Percentiles rank a stretch among this genome's conserved stretches.
Conservation (phyloP, 306 rosid species). For the Spatholobus suberectus region DNA sequence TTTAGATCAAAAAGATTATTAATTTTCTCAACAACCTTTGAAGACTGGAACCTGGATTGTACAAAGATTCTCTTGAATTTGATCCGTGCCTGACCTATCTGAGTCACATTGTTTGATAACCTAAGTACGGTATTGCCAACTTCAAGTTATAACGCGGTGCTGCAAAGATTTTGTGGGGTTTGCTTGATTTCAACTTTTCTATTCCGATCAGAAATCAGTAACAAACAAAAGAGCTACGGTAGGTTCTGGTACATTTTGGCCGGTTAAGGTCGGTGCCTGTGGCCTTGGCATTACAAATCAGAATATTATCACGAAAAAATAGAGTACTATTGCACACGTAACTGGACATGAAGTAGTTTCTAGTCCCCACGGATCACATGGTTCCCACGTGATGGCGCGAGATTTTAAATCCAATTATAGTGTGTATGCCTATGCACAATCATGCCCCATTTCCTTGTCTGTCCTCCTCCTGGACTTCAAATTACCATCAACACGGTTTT, state of each 20-base stretch:
- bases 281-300: not conserved
- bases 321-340: not conserved
- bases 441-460: no score
- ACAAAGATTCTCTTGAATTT: not conserved
- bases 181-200: not conserved
- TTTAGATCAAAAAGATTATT: no score
- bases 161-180: not conserved
- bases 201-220: not conserved
- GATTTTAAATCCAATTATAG: slow-evolving; percentile 37
- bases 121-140: not conserved
- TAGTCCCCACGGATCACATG: slow-evolving; percentile 36
- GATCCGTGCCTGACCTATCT: not conserved
- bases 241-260: not conserved
- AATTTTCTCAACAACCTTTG: not conserved
- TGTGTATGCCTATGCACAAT: no score
- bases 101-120: not conserved
- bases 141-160: not conserved
- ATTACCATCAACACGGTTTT: no score
- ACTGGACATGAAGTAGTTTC: not conserved
- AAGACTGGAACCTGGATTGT: slow-evolving; percentile 16
- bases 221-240: not conserved
- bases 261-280: slow-evolving; percentile 30
- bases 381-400: slow-evolving; percentile 21
- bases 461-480: no score
- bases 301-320: not conserved